A percentile compares a stretch with the other conserved stretches of the same genome.
These are phyloP conservation scores for Hypsizygus ulmarius DNA, from an alignment of 1,284 basidiomycete species.

Conservation along the genomic window DNA sequence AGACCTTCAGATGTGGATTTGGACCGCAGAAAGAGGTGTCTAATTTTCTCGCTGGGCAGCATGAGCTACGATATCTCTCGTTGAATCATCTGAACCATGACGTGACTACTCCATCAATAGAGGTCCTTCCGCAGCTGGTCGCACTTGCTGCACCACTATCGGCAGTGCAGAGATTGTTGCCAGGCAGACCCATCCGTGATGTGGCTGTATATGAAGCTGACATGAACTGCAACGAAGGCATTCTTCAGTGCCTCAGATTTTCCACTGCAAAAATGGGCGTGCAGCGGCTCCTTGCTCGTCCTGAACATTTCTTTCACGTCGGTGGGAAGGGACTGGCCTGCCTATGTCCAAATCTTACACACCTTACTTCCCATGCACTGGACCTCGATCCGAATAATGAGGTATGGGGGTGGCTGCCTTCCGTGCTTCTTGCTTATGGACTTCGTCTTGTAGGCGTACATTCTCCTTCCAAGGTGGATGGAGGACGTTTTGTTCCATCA, in stretches of 20 bases:
- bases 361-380: constrained; percentile 21
- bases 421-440: background rate
- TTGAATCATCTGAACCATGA: background rate
- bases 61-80: constrained; percentile 12
- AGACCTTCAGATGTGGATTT: constrained; percentile 19
- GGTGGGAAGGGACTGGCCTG: constrained; percentile 17
- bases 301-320: constrained; percentile 16
- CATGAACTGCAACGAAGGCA: constrained; percentile 2
- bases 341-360: constrained; percentile 16
- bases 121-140: constrained; percentile 16
- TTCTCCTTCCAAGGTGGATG: constrained; percentile 18
- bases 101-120: background rate
- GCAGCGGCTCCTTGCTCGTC: constrained; percentile 19
- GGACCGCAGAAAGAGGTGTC: constrained; percentile 14
- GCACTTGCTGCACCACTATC: constrained; percentile 20
- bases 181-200: constrained; percentile 20
- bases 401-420: constrained; percentile 13
- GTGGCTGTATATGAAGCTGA: constrained; percentile 13
- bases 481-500: constrained; percentile 20
- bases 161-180: constrained; percentile 17
- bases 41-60: constrained; percentile 19
- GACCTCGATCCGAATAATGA: constrained; percentile 19
- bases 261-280: constrained; percentile 19
- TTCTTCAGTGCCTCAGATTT: constrained; percentile 18
- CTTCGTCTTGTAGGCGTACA: background rate